Percentiles rank a stretch among this genome's conserved stretches.
phyloP scores from a whole-genome alignment of 176 grass and related monocot species.

The Stipa capillata region DNA sequence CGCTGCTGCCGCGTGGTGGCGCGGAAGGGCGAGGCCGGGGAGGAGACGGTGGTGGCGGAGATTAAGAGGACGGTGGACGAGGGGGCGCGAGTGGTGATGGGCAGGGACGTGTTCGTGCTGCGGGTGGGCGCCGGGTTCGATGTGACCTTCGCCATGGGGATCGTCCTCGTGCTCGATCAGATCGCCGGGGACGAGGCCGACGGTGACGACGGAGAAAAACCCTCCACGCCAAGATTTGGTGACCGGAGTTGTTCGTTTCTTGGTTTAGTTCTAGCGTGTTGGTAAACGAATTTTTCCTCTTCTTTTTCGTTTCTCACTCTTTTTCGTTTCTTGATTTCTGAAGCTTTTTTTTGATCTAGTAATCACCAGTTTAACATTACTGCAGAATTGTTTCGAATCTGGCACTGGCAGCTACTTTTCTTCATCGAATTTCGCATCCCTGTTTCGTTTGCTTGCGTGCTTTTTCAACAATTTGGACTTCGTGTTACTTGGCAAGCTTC shows the following conservation, averaged over 20 bases:
- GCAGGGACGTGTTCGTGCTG: slow-evolving; percentile 77
- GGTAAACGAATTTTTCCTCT: background rate
- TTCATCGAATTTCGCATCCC: background rate
- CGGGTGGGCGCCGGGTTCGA: slow-evolving; percentile 45
- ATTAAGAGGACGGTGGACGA: slow-evolving; percentile 75
- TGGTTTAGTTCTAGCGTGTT: background rate
- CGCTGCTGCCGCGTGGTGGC: slow-evolving; percentile 62
- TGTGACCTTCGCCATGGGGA: slow-evolving; percentile 60
- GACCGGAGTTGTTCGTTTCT: too few relatives aligned
- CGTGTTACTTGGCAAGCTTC: background rate
- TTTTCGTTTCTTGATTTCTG: background rate
- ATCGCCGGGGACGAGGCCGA: slow-evolving; percentile 37
- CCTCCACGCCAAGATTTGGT: slow-evolving; percentile 9
- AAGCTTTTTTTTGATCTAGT: background rate
- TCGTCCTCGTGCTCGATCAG: slow-evolving; percentile 73
- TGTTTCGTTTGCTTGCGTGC: background rate
- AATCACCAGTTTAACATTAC: background rate
- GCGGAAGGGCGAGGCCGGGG: slow-evolving; percentile 4
- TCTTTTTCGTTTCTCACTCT: background rate
- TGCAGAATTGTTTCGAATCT: too few relatives aligned
- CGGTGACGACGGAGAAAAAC: background rate
- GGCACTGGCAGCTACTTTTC: background rate
- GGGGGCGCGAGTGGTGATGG: too few relatives aligned
- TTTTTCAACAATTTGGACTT: too few relatives aligned
- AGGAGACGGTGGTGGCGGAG: slow-evolving; percentile 40